Conservation (phyloP, 1,284 basidiomycete species). For the Leccinum cinnamomeum region DNA sequence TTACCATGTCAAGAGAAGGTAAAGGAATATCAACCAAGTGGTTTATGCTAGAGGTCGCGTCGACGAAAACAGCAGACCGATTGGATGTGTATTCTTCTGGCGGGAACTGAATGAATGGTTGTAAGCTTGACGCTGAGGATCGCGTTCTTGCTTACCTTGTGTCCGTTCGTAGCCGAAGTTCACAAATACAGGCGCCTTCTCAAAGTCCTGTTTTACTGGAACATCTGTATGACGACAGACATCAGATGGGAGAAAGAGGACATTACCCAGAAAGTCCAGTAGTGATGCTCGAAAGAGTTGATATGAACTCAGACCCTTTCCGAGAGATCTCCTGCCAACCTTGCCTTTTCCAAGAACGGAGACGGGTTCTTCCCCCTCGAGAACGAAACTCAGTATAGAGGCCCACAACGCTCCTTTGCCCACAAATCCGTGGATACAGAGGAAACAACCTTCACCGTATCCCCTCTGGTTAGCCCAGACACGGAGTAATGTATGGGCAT, state of each 20-base stretch:
- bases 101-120: slow-evolving; percentile 44
- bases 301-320: slow-evolving; percentile 80
- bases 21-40: slow-evolving; percentile 76
- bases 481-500: slow-evolving; percentile 79
- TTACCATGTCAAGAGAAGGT: slow-evolving; percentile 68
- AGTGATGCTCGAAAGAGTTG: slow-evolving; percentile 83
- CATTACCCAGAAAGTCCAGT: slow-evolving; percentile 67
- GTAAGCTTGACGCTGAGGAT: slow-evolving; percentile 8
- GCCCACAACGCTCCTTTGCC: slow-evolving; percentile 69
- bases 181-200: slow-evolving; percentile 62
- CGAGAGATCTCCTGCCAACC: slow-evolving; percentile 52
- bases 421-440: slow-evolving; percentile 69
- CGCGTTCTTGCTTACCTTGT: slow-evolving; percentile 40
- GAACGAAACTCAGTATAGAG: slow-evolving; percentile 67
- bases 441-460: slow-evolving; percentile 52
- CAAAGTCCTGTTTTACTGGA: slow-evolving; percentile 72
- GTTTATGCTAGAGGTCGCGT: slow-evolving; percentile 80
- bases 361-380: slow-evolving; percentile 59
- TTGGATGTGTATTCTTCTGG: slow-evolving; percentile 53
- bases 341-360: slow-evolving; percentile 27
- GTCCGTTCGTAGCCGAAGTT: slow-evolving; percentile 47
- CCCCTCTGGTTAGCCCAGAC: slow-evolving; percentile 92
- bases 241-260: background rate
- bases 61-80: slow-evolving; percentile 69
- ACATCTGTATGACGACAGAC: slow-evolving; percentile 11